A percentile compares a stretch with the other conserved stretches of the same genome.
Evolutionary conservation across 108 stramenopile genomes (phyloP).

Genomic region (Licmophora abbreviata): DNA sequence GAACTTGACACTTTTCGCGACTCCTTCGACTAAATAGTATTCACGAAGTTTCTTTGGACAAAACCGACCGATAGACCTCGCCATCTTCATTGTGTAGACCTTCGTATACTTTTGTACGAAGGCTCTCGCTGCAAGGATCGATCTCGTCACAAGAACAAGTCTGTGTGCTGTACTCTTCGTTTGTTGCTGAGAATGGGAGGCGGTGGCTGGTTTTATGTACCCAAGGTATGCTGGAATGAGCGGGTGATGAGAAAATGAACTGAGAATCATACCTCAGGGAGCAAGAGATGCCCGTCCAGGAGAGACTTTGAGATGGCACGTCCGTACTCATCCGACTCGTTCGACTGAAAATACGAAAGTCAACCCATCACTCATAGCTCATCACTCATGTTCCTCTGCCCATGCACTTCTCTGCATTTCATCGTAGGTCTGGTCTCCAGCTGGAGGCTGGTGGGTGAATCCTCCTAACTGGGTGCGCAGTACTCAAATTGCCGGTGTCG

Average conservation of each 20-base stretch:
- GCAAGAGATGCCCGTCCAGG: not conserved
- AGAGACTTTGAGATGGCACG: not conserved
- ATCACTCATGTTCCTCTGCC: not conserved
- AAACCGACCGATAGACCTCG: too few species aligned
- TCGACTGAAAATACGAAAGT: conserved; percentile 5
- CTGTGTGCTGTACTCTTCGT: too few species aligned
- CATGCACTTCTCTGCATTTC: not conserved
- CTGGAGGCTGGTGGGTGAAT: conserved; percentile 84
- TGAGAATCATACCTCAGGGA: not conserved
- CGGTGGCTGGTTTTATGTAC: conserved; percentile 35
- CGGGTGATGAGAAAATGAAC: not conserved
- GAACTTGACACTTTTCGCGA: too few species aligned
- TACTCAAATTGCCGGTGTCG: conserved; percentile 45
- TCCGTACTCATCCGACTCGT: not conserved
- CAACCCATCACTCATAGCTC: not conserved
- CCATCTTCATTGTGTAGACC: too few species aligned
- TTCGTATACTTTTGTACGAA: too few species aligned
- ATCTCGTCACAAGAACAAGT: too few species aligned
- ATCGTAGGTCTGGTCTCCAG: conserved; percentile 73
- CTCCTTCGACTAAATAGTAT: too few species aligned
- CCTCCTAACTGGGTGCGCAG: conserved; percentile 72
- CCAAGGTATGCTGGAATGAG: conserved; percentile 47
- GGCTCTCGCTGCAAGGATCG: too few species aligned
- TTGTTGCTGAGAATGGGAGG: conserved; percentile 3
- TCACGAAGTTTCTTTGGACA: too few species aligned